Evolutionary conservation across 176 grass and related monocot species (phyloP).

Genomic region (Pontederia crassipes): DNA sequence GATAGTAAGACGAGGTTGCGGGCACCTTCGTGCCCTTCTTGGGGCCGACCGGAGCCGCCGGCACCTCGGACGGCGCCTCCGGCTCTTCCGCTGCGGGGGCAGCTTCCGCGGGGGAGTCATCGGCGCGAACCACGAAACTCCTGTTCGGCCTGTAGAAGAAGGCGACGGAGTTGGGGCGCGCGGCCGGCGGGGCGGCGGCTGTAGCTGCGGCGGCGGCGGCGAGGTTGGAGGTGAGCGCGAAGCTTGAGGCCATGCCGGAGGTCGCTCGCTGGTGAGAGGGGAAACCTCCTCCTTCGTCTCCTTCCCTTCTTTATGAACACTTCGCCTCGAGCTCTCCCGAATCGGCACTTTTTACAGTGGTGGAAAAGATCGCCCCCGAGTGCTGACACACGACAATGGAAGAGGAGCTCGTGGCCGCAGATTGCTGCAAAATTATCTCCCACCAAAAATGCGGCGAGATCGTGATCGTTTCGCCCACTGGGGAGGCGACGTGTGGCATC

Average conservation of each 20-base stretch:
- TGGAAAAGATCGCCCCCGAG: not conserved
- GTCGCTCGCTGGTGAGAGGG: not conserved
- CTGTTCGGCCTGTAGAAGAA: not conserved
- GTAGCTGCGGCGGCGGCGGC: not conserved
- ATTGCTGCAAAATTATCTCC: conserved; percentile 1
- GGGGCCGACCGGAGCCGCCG: not conserved
- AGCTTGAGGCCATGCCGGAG: conserved; percentile 4
- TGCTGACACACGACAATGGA: not conserved
- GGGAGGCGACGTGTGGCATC: not conserved
- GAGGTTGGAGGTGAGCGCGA: not conserved
- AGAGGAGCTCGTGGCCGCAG: not conserved
- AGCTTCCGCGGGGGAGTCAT: not conserved
- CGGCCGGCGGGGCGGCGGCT: not conserved
- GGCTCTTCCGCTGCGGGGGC: not conserved
- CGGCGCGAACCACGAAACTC: conserved; percentile 1
- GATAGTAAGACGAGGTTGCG: not conserved
- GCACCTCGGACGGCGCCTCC: not conserved
- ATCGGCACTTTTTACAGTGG: not conserved
- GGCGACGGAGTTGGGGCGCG: not conserved
- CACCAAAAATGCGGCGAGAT: not conserved
- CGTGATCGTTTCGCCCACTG: not conserved
- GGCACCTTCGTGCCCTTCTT: conserved; percentile 4
- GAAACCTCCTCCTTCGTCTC: too few species aligned
- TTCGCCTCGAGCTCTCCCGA: not conserved
- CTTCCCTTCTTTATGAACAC: too few species aligned